Base-by-base conservation (phyloP, 805 yeast genomes). In the Suhomyces sp. region DNA sequence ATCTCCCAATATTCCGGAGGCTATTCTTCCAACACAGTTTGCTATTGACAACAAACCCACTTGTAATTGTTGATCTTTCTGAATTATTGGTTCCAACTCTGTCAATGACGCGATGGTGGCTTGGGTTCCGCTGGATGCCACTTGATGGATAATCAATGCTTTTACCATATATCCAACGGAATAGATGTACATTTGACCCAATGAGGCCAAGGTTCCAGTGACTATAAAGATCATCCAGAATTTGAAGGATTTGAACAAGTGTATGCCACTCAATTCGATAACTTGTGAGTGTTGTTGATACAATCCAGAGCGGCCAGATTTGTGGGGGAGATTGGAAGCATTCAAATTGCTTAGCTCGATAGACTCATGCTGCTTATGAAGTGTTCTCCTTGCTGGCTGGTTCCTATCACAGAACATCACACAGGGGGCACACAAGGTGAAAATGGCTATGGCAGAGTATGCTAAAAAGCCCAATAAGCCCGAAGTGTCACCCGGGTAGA, bases 1-100 rank as follows among this genome's bases (percentile, higher is more conserved):
- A 52, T 84, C 95, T 3, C 88, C 83, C 26, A 73, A 38, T 1
- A 77, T 51, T 0, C 95, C 95, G 24, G 85, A 73, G 2, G 69
- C 36, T 5, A 85, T 56, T 35, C 95, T 63, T 2, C 91, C 95
- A 0, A 61, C 46, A 48, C 84, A 84, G 45, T 84, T 82, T 19
- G 81, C 72, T 11, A 81, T 50, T 2, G 91, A 83, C 4, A 85
- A 57, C n/a, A 81, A 50, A 2, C 86, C 80, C 10, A 85, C 95
- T 55, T 85, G 93, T 20, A 70, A 58, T 35, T 83, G 82, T 54
- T 85, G 95, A 38, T 76, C 69, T 28, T 58, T 56, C 48, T 75
- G 83, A 20, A 77, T 65, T 31, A 64, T 43, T 9, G 53, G 51
- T 7, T 60, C 66, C 4, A 60, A 43, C 15, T 46, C 40, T 13